A percentile compares a stretch with the other conserved stretches of the same genome.
Conservation (phyloP, 495 filamentous ascomycete species). For the Aspergillus ellipticus region DNA sequence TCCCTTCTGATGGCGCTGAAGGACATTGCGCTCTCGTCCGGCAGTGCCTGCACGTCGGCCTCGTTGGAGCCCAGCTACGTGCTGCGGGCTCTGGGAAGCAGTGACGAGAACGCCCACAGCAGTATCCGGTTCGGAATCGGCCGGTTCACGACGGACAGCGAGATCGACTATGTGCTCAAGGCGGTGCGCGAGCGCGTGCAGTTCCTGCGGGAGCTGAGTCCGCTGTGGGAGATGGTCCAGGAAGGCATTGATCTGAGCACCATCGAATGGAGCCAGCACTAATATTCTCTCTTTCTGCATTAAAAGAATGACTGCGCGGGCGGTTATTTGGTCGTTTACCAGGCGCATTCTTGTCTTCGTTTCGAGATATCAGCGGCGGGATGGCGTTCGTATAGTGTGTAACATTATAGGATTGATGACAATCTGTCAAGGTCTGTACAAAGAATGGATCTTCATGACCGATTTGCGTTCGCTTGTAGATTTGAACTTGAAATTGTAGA, state of each 20-base stretch:
- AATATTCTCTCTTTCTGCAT: constrained; percentile 13
- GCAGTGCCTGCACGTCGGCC: constrained; percentile 94
- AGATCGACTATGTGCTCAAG: constrained; percentile 97
- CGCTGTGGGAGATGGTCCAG: constrained; percentile 97
- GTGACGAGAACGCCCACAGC: constrained; percentile 95
- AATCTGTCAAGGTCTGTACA: constrained; percentile 11
- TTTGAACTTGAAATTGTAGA: not conserved
- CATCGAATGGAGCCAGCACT: constrained; percentile 98
- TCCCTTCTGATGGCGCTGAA: constrained; percentile 97
- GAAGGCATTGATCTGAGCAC: constrained; percentile 93
- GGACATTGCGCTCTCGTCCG: constrained; percentile 95
- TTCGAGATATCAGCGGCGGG: constrained; percentile 19
- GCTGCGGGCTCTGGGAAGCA: constrained; percentile 85
- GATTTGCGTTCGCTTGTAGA: not conserved
- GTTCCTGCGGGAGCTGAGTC: constrained; percentile 92
- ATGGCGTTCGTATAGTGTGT: constrained; percentile 29
- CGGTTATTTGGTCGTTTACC: constrained; percentile 6
- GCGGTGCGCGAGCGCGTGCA: constrained; percentile 84
- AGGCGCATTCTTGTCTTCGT: constrained; percentile 7
- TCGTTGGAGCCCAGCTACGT: constrained; percentile 97
- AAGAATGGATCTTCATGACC: constrained; percentile 10
- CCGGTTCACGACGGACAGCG: constrained; percentile 88
- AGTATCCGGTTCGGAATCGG: constrained; percentile 98
- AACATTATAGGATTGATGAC: constrained; percentile 15
- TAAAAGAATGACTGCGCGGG: constrained; percentile 7